Evolutionary conservation across 768 basidiomycete genomes (phyloP).

Genomic region (Heimioporus sp.): DNA sequence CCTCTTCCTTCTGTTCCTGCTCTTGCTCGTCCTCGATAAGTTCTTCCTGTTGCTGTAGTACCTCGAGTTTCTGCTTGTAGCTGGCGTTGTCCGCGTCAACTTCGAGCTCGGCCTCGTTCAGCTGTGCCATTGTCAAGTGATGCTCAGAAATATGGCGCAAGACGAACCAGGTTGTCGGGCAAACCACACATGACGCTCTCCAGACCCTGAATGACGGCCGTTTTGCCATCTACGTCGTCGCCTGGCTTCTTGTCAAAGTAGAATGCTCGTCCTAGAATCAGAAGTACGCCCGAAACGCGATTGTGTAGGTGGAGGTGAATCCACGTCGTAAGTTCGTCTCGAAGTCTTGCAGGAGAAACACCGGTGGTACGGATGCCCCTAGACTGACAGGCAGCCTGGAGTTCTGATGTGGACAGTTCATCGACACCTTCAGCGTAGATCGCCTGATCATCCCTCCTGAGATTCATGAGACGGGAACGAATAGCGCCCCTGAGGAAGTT

Average conservation of each 20-base stretch:
- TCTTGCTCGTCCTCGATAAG: conserved; percentile 99
- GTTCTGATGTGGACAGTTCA: conserved; percentile 84
- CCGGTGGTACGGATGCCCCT: conserved; percentile 90
- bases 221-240: conserved; percentile 80
- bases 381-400: conserved; percentile 90
- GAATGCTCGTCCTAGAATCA: conserved; percentile 94
- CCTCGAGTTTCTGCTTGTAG: conserved; percentile 98
- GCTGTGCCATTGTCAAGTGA: conserved; percentile 40
- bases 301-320: conserved; percentile 88
- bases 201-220: conserved; percentile 73
- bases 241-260: conserved; percentile 80
- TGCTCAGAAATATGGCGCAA: no score
- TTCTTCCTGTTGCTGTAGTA: conserved; percentile 97
- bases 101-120: conserved; percentile 96
- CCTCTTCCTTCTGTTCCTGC: conserved; percentile 94
- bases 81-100: conserved; percentile 91
- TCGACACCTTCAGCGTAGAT: conserved; percentile 90
- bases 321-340: conserved; percentile 92
- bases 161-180: conserved; percentile 88
- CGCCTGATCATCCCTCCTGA: conserved; percentile 90
- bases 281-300: conserved; percentile 89
- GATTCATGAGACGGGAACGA: conserved; percentile 73
- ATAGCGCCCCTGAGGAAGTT: conserved; percentile 95
- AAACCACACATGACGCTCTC: conserved; percentile 89
- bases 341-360: conserved; percentile 81